Base-by-base conservation (phyloP, 768 basidiomycete genomes). In the Russula ochroleuca region DNA sequence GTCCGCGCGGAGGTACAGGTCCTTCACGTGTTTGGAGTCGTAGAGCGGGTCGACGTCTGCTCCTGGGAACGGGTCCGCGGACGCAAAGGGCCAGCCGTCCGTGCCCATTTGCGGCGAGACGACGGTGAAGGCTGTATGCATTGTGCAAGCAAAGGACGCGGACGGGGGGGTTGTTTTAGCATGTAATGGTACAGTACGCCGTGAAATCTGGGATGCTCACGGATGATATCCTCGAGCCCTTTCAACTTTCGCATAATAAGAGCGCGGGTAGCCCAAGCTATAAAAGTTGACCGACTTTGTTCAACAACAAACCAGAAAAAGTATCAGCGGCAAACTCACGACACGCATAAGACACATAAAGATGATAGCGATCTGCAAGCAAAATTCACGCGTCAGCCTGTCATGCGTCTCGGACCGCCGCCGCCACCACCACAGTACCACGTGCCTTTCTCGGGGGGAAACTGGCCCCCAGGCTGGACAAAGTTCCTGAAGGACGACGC, bases 251-350 rank as follows among this genome's bases (percentile, higher is more conserved):
- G 82, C 4, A 88, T 79, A 69, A 98, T 97, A 66, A 97, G 78
- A 5, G 94, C 84, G 68, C 96, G 82, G 28, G 93, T 92, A 0
- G 96, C 96, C 96, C 95, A 98, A 10, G 96, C 89, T 91, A 35
- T 35, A 6, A 35, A 53, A 49, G 38, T 41, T 19, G n/a, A 50
- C 14, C 60, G 35, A 23, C n/a, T 17, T 17, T 35, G 35, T 35
- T 10, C 6, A 35, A 35, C 35, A 33, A 35, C 35, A 7, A 3
- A 7, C 35, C 7, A 35, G 8, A 35, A 8, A 10, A 8, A 10
- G 10, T 10, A 35, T 8, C 35, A 35, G 35, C 38, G n/a, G 41
- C 40, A 23, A 31, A 71, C 87, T 72, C 67, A 92, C 90, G 94
- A 70, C 94, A 98, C 2, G 88, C 85, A 67, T 86, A 85, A 5